Evolutionary conservation across 176 grass and related monocot genomes (phyloP), one percentile per base, ranked within the genome.

Genomic region (Musa acuminata): DNA sequence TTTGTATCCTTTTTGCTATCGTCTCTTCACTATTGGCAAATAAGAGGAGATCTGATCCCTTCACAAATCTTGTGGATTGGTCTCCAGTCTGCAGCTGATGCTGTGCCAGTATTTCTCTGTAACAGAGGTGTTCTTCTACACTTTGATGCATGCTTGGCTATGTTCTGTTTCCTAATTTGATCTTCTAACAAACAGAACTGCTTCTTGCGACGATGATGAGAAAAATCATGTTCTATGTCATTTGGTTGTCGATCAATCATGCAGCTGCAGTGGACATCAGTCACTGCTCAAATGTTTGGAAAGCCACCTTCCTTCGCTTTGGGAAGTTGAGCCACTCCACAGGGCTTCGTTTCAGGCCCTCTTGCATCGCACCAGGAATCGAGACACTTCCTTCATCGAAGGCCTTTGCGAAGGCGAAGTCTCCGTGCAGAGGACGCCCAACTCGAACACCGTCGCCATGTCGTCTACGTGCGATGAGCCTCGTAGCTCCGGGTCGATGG

Each of bases 361-460:
- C 35, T 43, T 43, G 55, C 78, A 87, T 5, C 53, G 73, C 21
- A 70, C 20, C 49, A 96, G 84, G 69, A 73, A 78, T 17, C 80
- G 66, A 58, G 90, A 52, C 11, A 90, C 78, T 21, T 85, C 91
- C 55, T 85, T 93, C 87, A 93, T 93, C 0, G 87, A 93, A 24
- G 87, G 93, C 23, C 93, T 70, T 24, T 67, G 29, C 50, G 55
- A 76, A 2, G 89, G 81, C 59, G 78, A 73, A 23, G 84, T 86
- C 14, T 75, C 54, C 0, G 93, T 90, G 89, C 89, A 96, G 48
- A 92, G 63, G 10, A 90, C 64, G 14, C 85, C 91, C 58, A 93
- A 69, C n/a, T 74, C 82, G 80, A 93, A 85, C 80, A 93, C 87
- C 7, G 72, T 71, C 27, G 79, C 23, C 22, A 93, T 53, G 14